Evolutionary conservation across 805 yeast species (phyloP), one percentile per base, ranked within the genome.

Genomic region (Ogataea paraovalis): DNA sequence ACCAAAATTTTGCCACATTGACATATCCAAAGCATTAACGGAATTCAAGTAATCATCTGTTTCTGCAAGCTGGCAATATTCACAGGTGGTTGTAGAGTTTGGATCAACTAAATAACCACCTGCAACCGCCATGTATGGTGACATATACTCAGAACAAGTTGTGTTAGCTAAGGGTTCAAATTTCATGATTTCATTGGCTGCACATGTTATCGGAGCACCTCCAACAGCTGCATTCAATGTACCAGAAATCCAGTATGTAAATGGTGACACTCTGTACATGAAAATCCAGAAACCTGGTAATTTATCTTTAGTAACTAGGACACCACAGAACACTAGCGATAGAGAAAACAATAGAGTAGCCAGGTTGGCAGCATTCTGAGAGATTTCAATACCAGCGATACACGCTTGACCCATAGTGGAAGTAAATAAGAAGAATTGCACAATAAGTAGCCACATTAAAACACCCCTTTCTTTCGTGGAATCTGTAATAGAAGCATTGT

Each of bases 321-420:
- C 87, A 72, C 94, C 94, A 71, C 87, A 83, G 76, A 85, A 83
- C 41, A 75, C 74, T 66, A 85, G 66, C 40, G 80, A 70, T 68
- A 82, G 61, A 2, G 85, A 78, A 65, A 79, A 83, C 49, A 80
- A 56, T 56, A 83, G 57, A 33, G 76, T 67, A 2, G 78, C 77
- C 44, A 79, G 48, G 56, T 80, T 79, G 51, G 83, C 85, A 36
- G 87, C 89, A 54, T 79, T 77, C 46, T 76, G 79, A 23, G 75
- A 79, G 22, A 72, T 52, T 44, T 80, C 80, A 42, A 72, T 69
- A 55, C 82, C 83, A 1, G 87, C 79, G 42, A 80, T 71, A 54
- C 72, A 64, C 54, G 76, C 57, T 48, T 79, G 80, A 41, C 79
- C 87, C 69, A 79, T 66, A 1, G 87, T 70, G 39, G 78, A 72